phyloP scores from a whole-genome alignment of 192 early-diverging fungal genomes.

The Dispira parvispora region DNA sequence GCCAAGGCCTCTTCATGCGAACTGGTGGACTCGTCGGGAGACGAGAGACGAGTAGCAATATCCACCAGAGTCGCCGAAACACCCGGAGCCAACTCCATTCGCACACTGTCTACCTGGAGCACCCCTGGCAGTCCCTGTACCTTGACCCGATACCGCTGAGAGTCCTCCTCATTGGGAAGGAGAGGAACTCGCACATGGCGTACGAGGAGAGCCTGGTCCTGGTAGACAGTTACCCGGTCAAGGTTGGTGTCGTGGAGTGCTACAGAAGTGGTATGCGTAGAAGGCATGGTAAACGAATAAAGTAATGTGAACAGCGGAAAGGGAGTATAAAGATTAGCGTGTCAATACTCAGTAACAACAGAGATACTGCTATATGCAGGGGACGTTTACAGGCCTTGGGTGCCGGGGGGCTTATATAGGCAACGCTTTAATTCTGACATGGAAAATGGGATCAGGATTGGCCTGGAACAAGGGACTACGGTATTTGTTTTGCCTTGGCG shows the following conservation, averaged over 20 bases:
- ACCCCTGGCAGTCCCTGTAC: background rate
- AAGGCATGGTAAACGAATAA: too few species aligned
- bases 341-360: too few species aligned
- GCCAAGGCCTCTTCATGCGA: background rate
- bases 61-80: background rate
- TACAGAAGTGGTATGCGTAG: too few species aligned
- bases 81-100: background rate
- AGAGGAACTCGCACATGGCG: background rate
- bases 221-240: background rate
- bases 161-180: background rate
- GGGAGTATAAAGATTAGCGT: too few species aligned
- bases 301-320: too few species aligned
- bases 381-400: too few species aligned
- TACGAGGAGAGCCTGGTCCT: background rate
- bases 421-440: too few species aligned
- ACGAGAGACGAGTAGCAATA: background rate
- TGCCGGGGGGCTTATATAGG: too few species aligned
- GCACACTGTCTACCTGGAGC: background rate
- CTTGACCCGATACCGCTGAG: background rate
- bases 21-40: background rate
- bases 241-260: background rate
- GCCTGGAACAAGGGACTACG: too few species aligned
- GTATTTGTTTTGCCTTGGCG: too few species aligned
- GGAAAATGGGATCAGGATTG: too few species aligned
- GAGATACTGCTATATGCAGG: too few species aligned